Base-by-base conservation (phyloP, 1,284 basidiomycete genomes). In the Ganoderma sinense region DNA sequence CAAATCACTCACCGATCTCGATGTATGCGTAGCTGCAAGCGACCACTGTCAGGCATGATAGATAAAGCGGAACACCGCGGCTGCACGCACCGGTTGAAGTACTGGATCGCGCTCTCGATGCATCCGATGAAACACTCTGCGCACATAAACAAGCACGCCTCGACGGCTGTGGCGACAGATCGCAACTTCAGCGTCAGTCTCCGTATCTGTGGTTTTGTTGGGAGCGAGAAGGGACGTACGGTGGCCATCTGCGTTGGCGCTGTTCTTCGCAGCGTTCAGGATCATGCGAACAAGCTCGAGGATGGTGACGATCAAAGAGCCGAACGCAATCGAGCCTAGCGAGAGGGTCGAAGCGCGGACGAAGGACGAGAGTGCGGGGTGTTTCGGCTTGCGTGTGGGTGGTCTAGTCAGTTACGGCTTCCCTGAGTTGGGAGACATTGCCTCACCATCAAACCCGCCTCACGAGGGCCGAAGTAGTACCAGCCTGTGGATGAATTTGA, bases 291-390 rank as follows among this genome's bases (percentile, higher is more conserved):
- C 74, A 5, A 96, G 78, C 75, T 97, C 96, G 60, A 97, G 84
- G 39, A 97, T 78, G 0, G 96, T 95, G 58, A 97, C 95, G 71
- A 97, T 94, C 75, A 97, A 84, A 2, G 92, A 94, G 5, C 96
- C 96, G 77, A 97, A 96, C 5, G 94, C 94, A 75, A 97, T 96
- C 0, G 94, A 95, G 7, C 95, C 96, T 39, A 98, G 86, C 0
- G 94, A 96, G 65, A 93, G 84, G 0, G 95, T 96, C 18, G 91
- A 93, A n/a, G 94, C 92, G 33, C 96, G 89, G 45, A 87, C 85
- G 78, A 97, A 94, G 0, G 94, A 86, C 58, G 89, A 87, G 2
- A 89, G 75, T 29, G 92, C 93, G 0, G 94, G 93, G 76, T 92
- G 87, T 68, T 87, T 88, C 33, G 93, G 94, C 87, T 92, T 20